Percentiles rank a stretch among this genome's conserved stretches.
Evolutionary conservation across 345 rosid species (phyloP).

Genomic region (Lumnitzera littorea): DNA sequence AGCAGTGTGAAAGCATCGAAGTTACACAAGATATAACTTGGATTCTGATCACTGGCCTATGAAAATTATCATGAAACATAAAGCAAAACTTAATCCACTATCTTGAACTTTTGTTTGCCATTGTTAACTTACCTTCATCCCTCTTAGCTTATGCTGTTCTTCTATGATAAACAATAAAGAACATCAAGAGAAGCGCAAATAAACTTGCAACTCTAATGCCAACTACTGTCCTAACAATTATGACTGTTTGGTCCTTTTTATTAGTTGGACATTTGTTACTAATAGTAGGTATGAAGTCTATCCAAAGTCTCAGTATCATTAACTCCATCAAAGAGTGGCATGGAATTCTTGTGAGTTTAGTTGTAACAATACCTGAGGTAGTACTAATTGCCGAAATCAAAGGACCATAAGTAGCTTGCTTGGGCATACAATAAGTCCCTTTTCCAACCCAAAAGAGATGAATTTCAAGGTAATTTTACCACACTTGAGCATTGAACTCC

Average conservation of each 20-base stretch:
- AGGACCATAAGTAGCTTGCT: slow-evolving; percentile 32
- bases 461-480: slow-evolving; percentile 28
- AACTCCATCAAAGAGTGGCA: neutral
- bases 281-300: slow-evolving; percentile 68
- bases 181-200: slow-evolving; percentile 21
- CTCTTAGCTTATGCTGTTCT: slow-evolving; percentile 22
- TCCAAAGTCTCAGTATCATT: slow-evolving; percentile 12
- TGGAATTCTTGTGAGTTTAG: neutral
- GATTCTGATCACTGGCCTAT: no score
- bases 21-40: no score
- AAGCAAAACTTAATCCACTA: no score
- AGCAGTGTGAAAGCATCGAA: no score
- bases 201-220: slow-evolving; percentile 36
- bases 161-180: slow-evolving; percentile 30
- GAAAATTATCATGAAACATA: no score
- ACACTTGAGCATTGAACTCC: slow-evolving; percentile 10
- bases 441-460: slow-evolving; percentile 45
- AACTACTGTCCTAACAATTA: slow-evolving; percentile 46
- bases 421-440: slow-evolving; percentile 31
- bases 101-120: no score
- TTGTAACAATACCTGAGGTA: slow-evolving; percentile 31
- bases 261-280: slow-evolving; percentile 33
- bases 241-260: slow-evolving; percentile 29
- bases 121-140: slow-evolving; percentile 44
- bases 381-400: slow-evolving; percentile 51